Base-by-base conservation (phyloP, 2,329 filamentous ascomycete species). In the Aureobasidium sp. region DNA sequence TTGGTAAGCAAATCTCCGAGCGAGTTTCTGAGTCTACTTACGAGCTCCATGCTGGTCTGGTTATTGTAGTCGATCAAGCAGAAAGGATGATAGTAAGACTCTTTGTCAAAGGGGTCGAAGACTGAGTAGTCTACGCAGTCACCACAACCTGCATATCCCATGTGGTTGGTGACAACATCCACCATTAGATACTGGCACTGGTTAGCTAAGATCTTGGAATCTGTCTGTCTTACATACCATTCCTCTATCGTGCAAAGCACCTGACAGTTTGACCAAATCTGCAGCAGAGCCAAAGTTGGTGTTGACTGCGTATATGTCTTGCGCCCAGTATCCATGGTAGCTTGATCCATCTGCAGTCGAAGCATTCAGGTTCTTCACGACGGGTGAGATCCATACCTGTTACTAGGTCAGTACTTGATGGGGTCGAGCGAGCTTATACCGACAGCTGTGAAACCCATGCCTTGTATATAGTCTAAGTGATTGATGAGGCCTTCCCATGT, bases 391-490 rank as follows among this genome's bases (percentile, higher is more conserved):
- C 80, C 77, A 79, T 27, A 76, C 71, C 65, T 73, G 24, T 6
- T 15, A 12, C 1, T 24, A 8, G 10, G 9, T 47, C 10, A 46
- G 53, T 59, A 37, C 15, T 46, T 9, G 26, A 0, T 2, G 15
- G 7, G 3, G 2, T 32, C 1, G 6, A 27, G 0, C 15, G 3
- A 5, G 20, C 10, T 39, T 2, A 3, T 36, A 68, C 82, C 67
- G 66, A 84, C 74, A 47, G 82, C 82, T 59, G 81, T 81, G 65
- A 84, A 85, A 24, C 82, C 83, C 79, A 85, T 82, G 48, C 78
- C 78, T 68, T 84, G 77, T 69, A 87, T 86, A 69, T 87, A 87
- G 70, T 86, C 84, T 41, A 87, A 78, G 64, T 83, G 78, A 63
- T 81, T 78, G 66, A 81, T 77, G 29, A 87, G 76, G 7, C 85